Base-by-base conservation (phyloP, 768 basidiomycete species). In the Candolleomyces efflorescens region DNA sequence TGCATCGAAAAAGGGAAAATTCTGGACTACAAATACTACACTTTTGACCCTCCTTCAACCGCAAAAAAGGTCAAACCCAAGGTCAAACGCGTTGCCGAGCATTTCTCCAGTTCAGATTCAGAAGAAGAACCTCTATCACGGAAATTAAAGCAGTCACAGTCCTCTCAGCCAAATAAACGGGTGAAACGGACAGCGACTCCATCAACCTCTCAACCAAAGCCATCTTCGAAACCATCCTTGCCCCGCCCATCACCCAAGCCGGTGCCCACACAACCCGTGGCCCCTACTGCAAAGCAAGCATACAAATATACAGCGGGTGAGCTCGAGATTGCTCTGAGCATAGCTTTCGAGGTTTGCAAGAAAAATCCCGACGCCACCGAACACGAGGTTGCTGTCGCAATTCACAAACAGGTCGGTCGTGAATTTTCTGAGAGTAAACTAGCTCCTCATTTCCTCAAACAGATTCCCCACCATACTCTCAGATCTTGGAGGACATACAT, bases 381-480 rank as follows among this genome's bases (percentile, higher is more conserved):
- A 3, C 65, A 54, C 11, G 68, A 69, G 0, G 65, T 87, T 18
- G 65, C 75, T 20, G 59, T 65, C 22, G 74, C 71, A 39, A 54
- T 86, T 13, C 61, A 76, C 58, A 60, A 65, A 49, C 83, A 85
- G 75, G 87, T 84, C 54, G 27, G 69, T 53, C 17, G 38, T 15
- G 23, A 4, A n/a, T 6, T 20, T 37, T 17, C 41, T 58, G 11
- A 18, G 20, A 18, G 5, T 44, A 37, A n/a, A 11, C 24, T 26
- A 51, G 15, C 39, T 43, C 11, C 17, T 15, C 17, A 9, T 27
- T 56, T 49, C 63, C 55, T 15, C 41, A 36, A 55, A 24, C 56
- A 90, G 89, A 74, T 89, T 74, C 81, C 85, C 24, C 80, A 84
- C 61, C 89, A 89, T 65, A 63, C 75, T 2, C 12, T 62, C 5